These are phyloP conservation scores for Kodamaea leandrae DNA, from an alignment of 805 yeast genomes.

Conservation along the genomic window DNA sequence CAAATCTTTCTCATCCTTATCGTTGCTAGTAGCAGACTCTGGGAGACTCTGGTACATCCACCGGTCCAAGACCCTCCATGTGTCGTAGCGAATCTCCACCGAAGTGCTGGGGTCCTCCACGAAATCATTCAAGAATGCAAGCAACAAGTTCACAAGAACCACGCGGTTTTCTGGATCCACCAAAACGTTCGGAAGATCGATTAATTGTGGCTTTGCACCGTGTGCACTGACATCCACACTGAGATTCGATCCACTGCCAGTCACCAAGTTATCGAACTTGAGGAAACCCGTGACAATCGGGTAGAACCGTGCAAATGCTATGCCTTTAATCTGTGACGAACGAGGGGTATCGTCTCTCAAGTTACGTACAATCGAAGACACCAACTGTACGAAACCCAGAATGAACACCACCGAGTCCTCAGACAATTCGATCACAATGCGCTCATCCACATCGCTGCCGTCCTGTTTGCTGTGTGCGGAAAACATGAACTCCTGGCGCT, in stretches of 20 bases:
- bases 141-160: slow-evolving; percentile 32
- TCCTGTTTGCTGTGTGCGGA: slow-evolving; percentile 17
- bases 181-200: slow-evolving; percentile 21
- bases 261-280: slow-evolving; percentile 39
- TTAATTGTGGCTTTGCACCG: slow-evolving; percentile 13
- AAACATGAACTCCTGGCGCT: slow-evolving; percentile 34
- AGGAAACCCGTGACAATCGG: slow-evolving; percentile 36
- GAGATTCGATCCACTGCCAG: slow-evolving; percentile 14
- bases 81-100: slow-evolving; percentile 36
- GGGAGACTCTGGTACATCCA: slow-evolving; percentile 54
- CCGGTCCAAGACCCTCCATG: slow-evolving; percentile 70
- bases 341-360: slow-evolving; percentile 18
- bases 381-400: slow-evolving; percentile 68
- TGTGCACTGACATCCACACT: slow-evolving; percentile 12
- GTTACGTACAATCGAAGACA: slow-evolving; percentile 39
- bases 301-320: slow-evolving; percentile 31
- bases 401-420: slow-evolving; percentile 78
- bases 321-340: slow-evolving; percentile 23
- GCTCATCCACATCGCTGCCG: slow-evolving; percentile 33
- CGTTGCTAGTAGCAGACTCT: slow-evolving; percentile 8
- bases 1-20: slow-evolving; percentile 6
- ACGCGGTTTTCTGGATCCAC: slow-evolving; percentile 38
- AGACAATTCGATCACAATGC: slow-evolving; percentile 51
- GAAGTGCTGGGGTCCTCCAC: slow-evolving; percentile 39
- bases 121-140: slow-evolving; percentile 53